A percentile compares a stretch with the other conserved stretches of the same genome.
Evolutionary conservation across 371 early-diverging fungal genomes (phyloP).

Genomic region (Chytridium lagenaria): DNA sequence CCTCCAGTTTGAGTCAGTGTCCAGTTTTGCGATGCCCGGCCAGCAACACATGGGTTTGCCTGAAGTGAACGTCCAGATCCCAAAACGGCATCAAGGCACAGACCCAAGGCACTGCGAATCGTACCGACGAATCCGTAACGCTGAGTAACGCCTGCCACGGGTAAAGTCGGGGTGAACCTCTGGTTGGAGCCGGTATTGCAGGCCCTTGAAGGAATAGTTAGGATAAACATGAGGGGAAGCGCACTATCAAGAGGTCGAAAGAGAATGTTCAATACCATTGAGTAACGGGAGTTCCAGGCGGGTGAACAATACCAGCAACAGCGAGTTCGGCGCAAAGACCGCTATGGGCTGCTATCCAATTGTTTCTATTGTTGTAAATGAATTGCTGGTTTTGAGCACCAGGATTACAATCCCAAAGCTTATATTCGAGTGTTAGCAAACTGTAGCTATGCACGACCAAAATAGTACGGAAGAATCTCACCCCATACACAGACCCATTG

Average conservation of each 20-base stretch:
- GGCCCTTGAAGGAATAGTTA: not conserved
- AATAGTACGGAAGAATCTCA: not conserved
- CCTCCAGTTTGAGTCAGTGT: slow-evolving; percentile 12
- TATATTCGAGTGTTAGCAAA: not conserved
- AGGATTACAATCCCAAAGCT: slow-evolving; percentile 20
- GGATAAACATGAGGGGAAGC: not conserved
- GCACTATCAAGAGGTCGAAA: not conserved
- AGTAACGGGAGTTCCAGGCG: slow-evolving; percentile 1
- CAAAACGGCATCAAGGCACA: slow-evolving; percentile 7
- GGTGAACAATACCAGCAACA: slow-evolving; percentile 13
- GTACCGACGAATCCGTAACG: slow-evolving; percentile 10
- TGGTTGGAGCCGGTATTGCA: slow-evolving; percentile 22
- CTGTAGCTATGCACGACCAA: not conserved
- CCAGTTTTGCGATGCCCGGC: slow-evolving; percentile 18
- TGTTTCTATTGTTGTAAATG: not conserved
- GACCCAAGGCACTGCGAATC: not conserved
- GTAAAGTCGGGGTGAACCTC: not conserved
- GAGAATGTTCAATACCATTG: slow-evolving; percentile 12
- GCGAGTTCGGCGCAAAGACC: slow-evolving; percentile 20
- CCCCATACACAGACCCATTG: slow-evolving; percentile 22
- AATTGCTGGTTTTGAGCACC: slow-evolving; percentile 18
- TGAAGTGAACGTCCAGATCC: slow-evolving; percentile 3
- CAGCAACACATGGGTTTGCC: slow-evolving; percentile 12
- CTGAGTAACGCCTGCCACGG: slow-evolving; percentile 10
- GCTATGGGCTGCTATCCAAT: slow-evolving; percentile 21